Evolutionary conservation across 306 rosid genomes (phyloP), one percentile per base, ranked within the genome.

Genomic region (Psophocarpus tetragonolobus): DNA sequence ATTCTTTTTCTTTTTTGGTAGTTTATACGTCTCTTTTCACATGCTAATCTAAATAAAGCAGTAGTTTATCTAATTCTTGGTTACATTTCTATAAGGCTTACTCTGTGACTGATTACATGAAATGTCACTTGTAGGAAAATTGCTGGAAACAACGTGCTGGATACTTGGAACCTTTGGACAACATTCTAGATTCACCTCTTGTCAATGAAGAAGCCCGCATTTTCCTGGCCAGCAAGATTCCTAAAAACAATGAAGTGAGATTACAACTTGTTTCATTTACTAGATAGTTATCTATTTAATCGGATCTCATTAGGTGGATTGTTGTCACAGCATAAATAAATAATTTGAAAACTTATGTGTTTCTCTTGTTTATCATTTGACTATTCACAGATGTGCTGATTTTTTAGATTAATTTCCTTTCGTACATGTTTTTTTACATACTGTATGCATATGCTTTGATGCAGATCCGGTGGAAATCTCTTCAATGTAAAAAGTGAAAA

Each of bases 111-210:
- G 63, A 48, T 72, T 51, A 61, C 24, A 75, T 80, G 38, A 73
- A 66, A 50, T 73, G 64, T 66, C 71, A 65, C 61, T 21, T 78
- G 84, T 89, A 93, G 98, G 98, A 47, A 93, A 91, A 77, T 82
- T 93, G 84, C 74, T 93, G 77, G 94, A 93, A 86, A 83, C 86
- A 51, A 80, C 89, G 2, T 93, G 95, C 86, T 79, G 87, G 81
- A 85, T 89, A 91, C 91, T 93, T 35, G 91, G 90, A 68, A 78
- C 88, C 50, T 35, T 93, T 48, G 85, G 96, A 75, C 91, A 89
- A 51, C 88, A 86, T 71, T 86, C 89, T 65, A 87, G 72, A 69
- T 86, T 90, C 68, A 17, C 88, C 74, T 76, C 94, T 76, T 93
- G 97, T 84, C 91, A 86, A 60, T 93, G 85, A 93, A 68, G 56